phyloP scores from a whole-genome alignment of 2,329 filamentous ascomycete genomes.

The Cladorrhinum sp. region DNA sequence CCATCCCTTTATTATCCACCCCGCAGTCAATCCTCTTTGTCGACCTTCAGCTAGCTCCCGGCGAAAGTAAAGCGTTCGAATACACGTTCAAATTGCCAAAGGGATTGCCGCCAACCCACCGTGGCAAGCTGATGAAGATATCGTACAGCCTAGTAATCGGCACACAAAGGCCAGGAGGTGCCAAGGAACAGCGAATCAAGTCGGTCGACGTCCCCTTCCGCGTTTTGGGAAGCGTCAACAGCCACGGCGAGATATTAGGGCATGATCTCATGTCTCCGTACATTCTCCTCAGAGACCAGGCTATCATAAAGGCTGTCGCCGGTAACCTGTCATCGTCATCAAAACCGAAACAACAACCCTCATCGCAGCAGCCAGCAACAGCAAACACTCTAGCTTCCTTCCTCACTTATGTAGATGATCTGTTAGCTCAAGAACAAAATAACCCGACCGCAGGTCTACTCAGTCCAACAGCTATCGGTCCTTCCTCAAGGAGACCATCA shows the following conservation, averaged over 20 bases:
- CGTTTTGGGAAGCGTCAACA: constrained; percentile 88
- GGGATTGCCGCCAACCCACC: constrained; percentile 86
- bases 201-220: constrained; percentile 93
- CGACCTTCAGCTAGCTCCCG: constrained; percentile 80
- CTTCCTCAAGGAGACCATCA: constrained; percentile 55
- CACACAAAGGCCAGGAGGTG: constrained; percentile 78
- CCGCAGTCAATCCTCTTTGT: constrained; percentile 96
- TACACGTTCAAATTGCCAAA: constrained; percentile 84
- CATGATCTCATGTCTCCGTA: constrained; percentile 96
- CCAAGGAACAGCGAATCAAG: constrained; percentile 76
- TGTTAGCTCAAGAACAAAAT: constrained; percentile 59
- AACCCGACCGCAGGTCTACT: constrained; percentile 59
- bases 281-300: constrained; percentile 81
- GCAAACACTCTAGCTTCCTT: constrained; percentile 59
- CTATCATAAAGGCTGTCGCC: constrained; percentile 56
- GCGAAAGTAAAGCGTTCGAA: constrained; percentile 82
- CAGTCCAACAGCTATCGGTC: constrained; percentile 64
- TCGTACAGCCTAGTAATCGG: constrained; percentile 88
- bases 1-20: constrained; percentile 87
- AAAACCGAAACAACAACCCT: constrained; percentile 20
- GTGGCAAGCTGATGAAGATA: constrained; percentile 91
- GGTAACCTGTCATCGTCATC: constrained; percentile 32
- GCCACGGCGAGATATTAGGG: constrained; percentile 80
- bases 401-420: constrained; percentile 71
- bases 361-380: constrained; percentile 22